Evolutionary conservation across 805 yeast species (phyloP), one percentile per base, ranked within the genome.

Genomic region (Saccharomycopsis synnaedendra): DNA sequence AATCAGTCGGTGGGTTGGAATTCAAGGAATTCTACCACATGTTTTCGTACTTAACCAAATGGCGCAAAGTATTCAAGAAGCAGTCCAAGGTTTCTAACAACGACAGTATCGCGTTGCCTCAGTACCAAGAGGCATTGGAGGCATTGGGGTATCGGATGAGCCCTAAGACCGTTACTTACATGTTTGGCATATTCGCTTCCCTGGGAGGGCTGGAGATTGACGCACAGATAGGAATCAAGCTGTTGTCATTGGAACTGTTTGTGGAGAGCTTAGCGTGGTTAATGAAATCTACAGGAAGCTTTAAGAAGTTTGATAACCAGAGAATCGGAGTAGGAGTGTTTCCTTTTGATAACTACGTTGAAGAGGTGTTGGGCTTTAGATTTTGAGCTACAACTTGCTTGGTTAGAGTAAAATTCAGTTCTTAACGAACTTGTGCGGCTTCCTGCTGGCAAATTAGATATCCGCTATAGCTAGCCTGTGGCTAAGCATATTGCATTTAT

Each of bases 241-340:
- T 44, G 32, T 59, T 86, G 63, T 77, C 82, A 51, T 85, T 86
- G 60, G 95, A 85, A 60, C 71, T 77, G 61, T 86, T 85, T 64
- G 85, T 86, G 31, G 95, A 85, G 60, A 72, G 84, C 45, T 70
- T 86, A 55, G 81, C 85, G n/a, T 82, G 85, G 72, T 68, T 86
- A 55, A 73, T 85, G 60, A 75, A 85, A 53, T 71, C 84, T 52
- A 85, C 95, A 1, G 87, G 82, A 57, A 69, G 80, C 10, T 86
- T 86, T 67, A 82, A 84, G 57, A 79, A 78, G 58, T 84, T 74
- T 60, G 95, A 86, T 60, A 66, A 71, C n/a, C 85, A 83, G 52
- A 72, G 82, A 42, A 81, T 82, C 45, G 95, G 95, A 2, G 71
- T 78, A 40, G 86, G 85, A 3, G 72, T 80, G 0, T 75, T 80